These are phyloP conservation scores for Lanmaoa rubissima DNA, from an alignment of 768 basidiomycete genomes.

Conservation along the genomic window DNA sequence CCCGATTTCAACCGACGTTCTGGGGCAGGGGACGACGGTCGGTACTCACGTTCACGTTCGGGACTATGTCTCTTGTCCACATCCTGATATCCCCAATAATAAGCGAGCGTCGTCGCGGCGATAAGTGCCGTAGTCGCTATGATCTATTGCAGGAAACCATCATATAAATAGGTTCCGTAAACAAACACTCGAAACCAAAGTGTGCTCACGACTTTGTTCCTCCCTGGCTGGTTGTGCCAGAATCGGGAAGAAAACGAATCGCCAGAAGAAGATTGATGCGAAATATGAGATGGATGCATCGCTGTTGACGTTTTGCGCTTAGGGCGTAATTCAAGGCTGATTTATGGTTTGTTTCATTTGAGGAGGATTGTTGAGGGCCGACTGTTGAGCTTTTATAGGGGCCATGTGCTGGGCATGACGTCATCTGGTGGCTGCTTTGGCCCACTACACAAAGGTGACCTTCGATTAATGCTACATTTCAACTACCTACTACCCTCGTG, in stretches of 20 bases:
- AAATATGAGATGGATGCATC: constrained; percentile 27
- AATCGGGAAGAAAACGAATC: constrained; percentile 30
- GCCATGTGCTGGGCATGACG: constrained; percentile 24
- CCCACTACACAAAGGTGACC: background rate
- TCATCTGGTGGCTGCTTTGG: constrained; percentile 14
- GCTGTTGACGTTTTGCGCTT: background rate
- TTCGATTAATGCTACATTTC: background rate
- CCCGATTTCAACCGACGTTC: background rate
- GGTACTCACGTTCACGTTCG: constrained; percentile 24
- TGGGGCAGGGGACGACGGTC: background rate
- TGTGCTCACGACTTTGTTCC: constrained; percentile 32
- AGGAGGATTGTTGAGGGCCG: constrained; percentile 16
- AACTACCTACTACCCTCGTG: background rate
- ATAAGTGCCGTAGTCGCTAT: constrained; percentile 29
- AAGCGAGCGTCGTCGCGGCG: constrained; percentile 31
- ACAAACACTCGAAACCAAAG: too few species aligned
- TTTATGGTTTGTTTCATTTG: background rate
- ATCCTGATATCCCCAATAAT: constrained; percentile 37
- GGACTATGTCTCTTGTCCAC: constrained; percentile 31
- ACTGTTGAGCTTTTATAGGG: constrained; percentile 22
- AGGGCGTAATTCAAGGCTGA: background rate
- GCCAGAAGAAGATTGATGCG: constrained; percentile 23
- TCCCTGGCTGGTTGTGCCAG: constrained; percentile 33
- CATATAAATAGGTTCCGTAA: too few species aligned
- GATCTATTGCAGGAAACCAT: constrained; percentile 18